phyloP scores from a whole-genome alignment of 768 basidiomycete species.

The Rubroboletus satanas region DNA sequence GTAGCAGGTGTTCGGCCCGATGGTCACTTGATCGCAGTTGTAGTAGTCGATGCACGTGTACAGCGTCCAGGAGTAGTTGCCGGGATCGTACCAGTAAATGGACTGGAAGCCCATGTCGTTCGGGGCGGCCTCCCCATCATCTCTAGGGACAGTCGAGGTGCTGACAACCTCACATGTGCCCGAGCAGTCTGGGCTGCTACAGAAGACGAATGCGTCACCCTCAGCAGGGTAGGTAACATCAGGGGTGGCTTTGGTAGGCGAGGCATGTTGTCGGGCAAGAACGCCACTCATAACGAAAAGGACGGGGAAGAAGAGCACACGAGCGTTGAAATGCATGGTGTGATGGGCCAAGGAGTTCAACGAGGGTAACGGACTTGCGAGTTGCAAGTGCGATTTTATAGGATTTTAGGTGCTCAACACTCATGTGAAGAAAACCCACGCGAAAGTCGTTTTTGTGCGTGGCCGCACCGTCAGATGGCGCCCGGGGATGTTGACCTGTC shows the following conservation, averaged over 20 bases:
- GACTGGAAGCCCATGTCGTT: background rate
- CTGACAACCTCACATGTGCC: background rate
- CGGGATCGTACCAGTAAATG: background rate
- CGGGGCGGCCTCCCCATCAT: background rate
- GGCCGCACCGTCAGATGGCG: background rate
- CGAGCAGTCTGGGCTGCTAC: background rate
- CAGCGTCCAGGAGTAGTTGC: fast-evolving
- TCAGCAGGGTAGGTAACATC: background rate
- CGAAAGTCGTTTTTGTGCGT: background rate
- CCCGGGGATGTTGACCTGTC: background rate
- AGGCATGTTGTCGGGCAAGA: background rate
- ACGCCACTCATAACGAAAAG: background rate
- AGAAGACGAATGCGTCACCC: background rate
- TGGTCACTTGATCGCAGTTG: too few relatives aligned
- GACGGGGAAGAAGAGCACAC: background rate
- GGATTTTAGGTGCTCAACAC: background rate
- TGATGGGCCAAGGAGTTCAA: background rate
- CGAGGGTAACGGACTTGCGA: background rate
- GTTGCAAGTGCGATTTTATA: background rate
- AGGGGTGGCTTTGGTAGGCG: background rate
- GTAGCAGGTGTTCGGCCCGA: background rate
- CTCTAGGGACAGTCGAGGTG: too few relatives aligned
- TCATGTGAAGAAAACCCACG: background rate
- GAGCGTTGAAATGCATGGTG: background rate
- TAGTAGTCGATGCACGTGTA: background rate